These are phyloP conservation scores for Populus nigra DNA, from an alignment of 345 rosid genomes.

Conservation along the genomic window DNA sequence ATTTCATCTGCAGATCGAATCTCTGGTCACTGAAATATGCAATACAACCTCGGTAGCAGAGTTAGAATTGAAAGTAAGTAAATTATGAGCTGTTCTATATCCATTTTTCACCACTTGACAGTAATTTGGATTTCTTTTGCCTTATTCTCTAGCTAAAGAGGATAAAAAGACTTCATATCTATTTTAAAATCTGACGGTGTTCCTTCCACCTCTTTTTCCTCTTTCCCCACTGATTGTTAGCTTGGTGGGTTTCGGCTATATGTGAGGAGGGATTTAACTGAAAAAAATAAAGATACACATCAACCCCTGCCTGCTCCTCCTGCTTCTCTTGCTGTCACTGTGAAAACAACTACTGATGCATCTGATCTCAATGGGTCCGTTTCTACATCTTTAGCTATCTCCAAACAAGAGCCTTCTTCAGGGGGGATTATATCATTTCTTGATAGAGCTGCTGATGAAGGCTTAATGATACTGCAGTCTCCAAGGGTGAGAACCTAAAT, in stretches of 20 bases:
- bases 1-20: constrained; percentile 56
- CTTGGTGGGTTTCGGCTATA: constrained; percentile 72
- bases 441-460: constrained; percentile 69
- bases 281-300: constrained; percentile 38
- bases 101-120: constrained; percentile 9
- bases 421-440: constrained; percentile 41
- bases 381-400: constrained; percentile 55
- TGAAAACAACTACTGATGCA: constrained; percentile 19
- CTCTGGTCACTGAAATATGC: constrained; percentile 59
- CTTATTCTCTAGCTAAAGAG: not conserved
- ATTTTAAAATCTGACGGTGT: not conserved
- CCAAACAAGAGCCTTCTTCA: constrained; percentile 44
- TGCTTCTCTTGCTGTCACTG: constrained; percentile 17
- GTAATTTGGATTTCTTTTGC: constrained; percentile 1
- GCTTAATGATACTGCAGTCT: constrained; percentile 67
- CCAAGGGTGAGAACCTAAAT: constrained; percentile 58
- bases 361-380: constrained; percentile 45
- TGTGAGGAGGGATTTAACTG: constrained; percentile 48
- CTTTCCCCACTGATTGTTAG: constrained; percentile 33
- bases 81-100: not conserved
- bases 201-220: not conserved
- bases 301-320: constrained; percentile 9
- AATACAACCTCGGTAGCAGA: constrained; percentile 68
- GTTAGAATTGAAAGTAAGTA: constrained; percentile 72
- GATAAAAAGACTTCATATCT: not conserved